Evolutionary conservation across 352 stramenopile species (phyloP), one percentile per base, ranked within the genome.

Genomic region (Phytopythium litorale): DNA sequence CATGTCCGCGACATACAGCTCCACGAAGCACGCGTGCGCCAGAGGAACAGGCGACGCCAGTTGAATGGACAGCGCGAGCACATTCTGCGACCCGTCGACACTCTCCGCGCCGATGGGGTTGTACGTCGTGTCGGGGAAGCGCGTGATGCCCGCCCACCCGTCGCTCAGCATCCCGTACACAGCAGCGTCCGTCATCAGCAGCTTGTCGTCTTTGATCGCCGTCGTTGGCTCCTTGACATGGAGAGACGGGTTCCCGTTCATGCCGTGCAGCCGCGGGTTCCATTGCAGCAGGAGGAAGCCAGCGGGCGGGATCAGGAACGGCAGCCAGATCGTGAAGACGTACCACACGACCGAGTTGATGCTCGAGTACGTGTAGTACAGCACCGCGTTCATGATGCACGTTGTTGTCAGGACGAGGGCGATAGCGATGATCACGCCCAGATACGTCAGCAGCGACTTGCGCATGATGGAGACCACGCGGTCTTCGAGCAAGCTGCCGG

Each of bases 201-300:
- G 59, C 28, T 65, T 76, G 58, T 79, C 69, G 53, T 88, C 72
- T 32, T 84, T 80, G 54, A 84, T 76, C 1, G 72, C 84, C 11
- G 75, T 21, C 0, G 48, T 50, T 0, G 67, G 65, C 30, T 82
- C 67, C 46, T 88, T 88, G 9, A 81, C 66, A 45, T 85, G 73
- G 32, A 85, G 55, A 15, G 77, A 82, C 23, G 76, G 71, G 57
- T 82, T 87, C 72, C 76, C 89, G 48, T 87, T 88, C 68, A 86
- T 81, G n/a, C 76, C 76, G 38, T 91, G 80, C 12, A 93, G 64
- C 1, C 84, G 76, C 9, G 86, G 79, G 58, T 93, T 95, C 86
- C 86, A 95, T 63, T 93, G 84, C n/a, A 95, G 68, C 11, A 93
- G 49, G 25, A 95, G 67, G 68, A 93, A 95, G 0, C 82, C 86